phyloP scores from a whole-genome alignment of 306 rosid genomes.

The Arachis stenosperma region DNA sequence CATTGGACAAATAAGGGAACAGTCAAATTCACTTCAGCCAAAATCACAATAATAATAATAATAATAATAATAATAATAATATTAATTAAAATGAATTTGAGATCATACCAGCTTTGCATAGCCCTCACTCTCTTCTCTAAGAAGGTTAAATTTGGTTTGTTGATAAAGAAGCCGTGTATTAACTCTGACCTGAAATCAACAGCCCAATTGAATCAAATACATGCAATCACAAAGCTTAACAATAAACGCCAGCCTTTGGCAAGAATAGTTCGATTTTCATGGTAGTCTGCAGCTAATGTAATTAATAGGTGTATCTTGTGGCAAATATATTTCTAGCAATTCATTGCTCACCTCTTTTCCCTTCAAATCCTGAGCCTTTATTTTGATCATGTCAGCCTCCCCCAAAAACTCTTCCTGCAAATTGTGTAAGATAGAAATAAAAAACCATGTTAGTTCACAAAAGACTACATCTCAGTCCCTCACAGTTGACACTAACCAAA shows the following conservation, averaged over 20 bases:
- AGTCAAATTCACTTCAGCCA: neutral
- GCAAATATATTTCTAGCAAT: neutral
- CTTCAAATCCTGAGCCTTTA: slow-evolving; percentile 95
- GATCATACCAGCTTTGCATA: slow-evolving; percentile 92
- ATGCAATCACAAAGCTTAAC: slow-evolving; percentile 10
- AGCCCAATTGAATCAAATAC: slow-evolving; percentile 32
- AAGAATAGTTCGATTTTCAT: neutral
- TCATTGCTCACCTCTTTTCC: slow-evolving; percentile 82
- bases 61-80: slow-evolving; percentile 11
- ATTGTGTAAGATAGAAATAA: slow-evolving; percentile 26
- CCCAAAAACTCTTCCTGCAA: slow-evolving; percentile 92
- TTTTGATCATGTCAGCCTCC: slow-evolving; percentile 96
- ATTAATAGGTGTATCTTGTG: neutral
- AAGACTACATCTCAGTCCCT: slow-evolving; percentile 14
- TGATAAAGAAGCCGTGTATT: slow-evolving; percentile 97
- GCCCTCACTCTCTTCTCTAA: slow-evolving; percentile 99
- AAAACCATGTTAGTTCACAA: slow-evolving; percentile 20
- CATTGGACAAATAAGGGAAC: neutral
- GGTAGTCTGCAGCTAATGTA: neutral
- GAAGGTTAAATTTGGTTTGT: slow-evolving; percentile 98
- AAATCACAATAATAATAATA: neutral
- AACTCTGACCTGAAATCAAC: slow-evolving; percentile 86
- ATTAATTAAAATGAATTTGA: slow-evolving; percentile 12
- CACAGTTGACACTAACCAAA: slow-evolving; percentile 12
- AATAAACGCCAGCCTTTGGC: neutral